Base-by-base conservation (phyloP, 768 basidiomycete genomes). In the Lentinula aciculospora region DNA sequence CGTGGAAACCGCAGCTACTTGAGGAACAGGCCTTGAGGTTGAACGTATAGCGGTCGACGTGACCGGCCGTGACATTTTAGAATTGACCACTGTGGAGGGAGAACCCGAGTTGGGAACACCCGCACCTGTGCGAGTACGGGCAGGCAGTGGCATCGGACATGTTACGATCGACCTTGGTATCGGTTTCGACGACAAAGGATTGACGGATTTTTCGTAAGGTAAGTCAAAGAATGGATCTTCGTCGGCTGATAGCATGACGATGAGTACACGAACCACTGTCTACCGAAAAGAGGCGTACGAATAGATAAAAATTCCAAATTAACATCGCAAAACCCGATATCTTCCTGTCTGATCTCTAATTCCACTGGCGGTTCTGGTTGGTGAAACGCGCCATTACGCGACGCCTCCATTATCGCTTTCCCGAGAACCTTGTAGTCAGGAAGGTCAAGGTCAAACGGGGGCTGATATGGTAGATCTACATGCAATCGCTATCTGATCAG, bases 351-450 rank as follows among this genome's bases (percentile, higher is more conserved):
- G 3, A 74, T 62, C 1, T 71, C 69, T 15, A 70, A 58, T 21
- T 74, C 71, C n/a, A 66, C 61, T 5, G 53, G 47, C 28, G 70
- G 65, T 6, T 64, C 60, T 7, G 58, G 32, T 47, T 76, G 74
- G 25, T 77, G 15, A 23, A 67, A 63, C 0, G 62, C 69, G 31
- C 64, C 65, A 3, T 70, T 69, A 49, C 72, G 71, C 8, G 74
- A 72, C 1, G 73, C 61, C 2, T 65, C 61, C n/a, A 70, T 65
- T 15, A 79, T 64, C 13, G 62, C 62, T 54, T 68, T 68, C 5
- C 79, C 80, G 0, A 80, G 67, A 32, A 69, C 64, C 45, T 66
- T 72, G 60, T 78, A 81, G 59, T 79, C 63, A 0, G 79, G 79
- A 19, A 81, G 60, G 1, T 72, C 71, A 57, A 79, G 77, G 40